Evolutionary conservation across 805 yeast genomes (phyloP).

Genomic region (Ogataea sp.): DNA sequence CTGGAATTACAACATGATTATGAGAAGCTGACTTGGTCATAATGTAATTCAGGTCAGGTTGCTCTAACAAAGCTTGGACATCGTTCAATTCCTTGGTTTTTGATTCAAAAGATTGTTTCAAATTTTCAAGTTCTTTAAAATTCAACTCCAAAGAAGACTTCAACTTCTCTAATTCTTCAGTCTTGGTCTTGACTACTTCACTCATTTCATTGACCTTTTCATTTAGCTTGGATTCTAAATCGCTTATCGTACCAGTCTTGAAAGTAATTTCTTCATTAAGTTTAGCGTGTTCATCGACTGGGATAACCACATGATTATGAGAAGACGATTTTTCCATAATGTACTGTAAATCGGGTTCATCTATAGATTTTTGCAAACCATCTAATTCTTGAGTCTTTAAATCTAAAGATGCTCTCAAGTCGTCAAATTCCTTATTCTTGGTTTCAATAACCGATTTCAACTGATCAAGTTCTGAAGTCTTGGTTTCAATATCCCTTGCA

Average conservation of each 20-base stretch:
- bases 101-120: too few relatives aligned
- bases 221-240: too few relatives aligned
- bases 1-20: conserved; percentile 6
- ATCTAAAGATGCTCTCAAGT: too few relatives aligned
- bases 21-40: conserved; percentile 14
- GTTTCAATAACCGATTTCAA: too few relatives aligned
- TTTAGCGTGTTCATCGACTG: conserved; percentile 14
- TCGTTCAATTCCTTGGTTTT: background rate
- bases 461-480: too few relatives aligned
- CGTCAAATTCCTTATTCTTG: too few relatives aligned
- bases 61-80: conserved; percentile 1
- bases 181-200: too few relatives aligned
- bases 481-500: too few relatives aligned
- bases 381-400: background rate
- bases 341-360: background rate
- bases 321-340: background rate
- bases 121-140: background rate
- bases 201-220: background rate
- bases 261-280: background rate
- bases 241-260: background rate
- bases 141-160: background rate
- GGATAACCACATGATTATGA: conserved; percentile 3
- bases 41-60: conserved; percentile 26
- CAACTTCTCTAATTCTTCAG: background rate
- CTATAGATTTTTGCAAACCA: background rate